Base-by-base conservation (phyloP, 306 rosid genomes). In the Ziziphus jujuba region DNA sequence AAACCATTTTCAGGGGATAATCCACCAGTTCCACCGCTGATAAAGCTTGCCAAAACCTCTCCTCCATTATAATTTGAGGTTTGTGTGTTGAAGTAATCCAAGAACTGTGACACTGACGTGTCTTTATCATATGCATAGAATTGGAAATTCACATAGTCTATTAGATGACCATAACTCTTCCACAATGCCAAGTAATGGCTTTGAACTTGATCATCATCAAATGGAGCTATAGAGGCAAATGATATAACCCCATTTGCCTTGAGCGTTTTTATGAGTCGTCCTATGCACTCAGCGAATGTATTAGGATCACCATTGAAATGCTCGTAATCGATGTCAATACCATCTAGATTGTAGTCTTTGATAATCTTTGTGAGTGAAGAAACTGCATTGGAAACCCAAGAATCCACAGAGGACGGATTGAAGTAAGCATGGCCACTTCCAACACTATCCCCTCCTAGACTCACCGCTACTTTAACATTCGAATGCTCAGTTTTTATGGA, bases 141-240 rank as follows among this genome's bases (percentile, higher is more conserved):
- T 31, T 91, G 97, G 65, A 91, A 91, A 5, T 89, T 91, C 6
- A 91, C 96, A 49, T 87, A 91, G 57, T 91, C 96, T 31, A 91
- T 89, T 54, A 85, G 31, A 28, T 73, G 38, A 0, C 96, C 86
- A 6, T 89, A 83, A 17, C 54, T 87, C 36, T 72, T 87, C 97
- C 97, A 91, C 72, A 89, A 33, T 3, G 91, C 86, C 75, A 76
- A 20, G 75, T 89, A 91, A 25, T 85, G 90, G 21, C 65, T 71
- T 33, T 91, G 97, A 56, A 91, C 95, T 34, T 87, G 68, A 10
- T 79, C 76, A 0, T 87, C 70, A 19, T 80, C 95, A 17, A 85
- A 91, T 0, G 96, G 96, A 66, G 95, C 97, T 45, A 87, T 87
- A 1, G 97, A 91, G 43, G 96, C 95, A 36, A 89, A 87, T 4